Base-by-base conservation (phyloP, 768 basidiomycete genomes). In the Lactarius vividus region DNA sequence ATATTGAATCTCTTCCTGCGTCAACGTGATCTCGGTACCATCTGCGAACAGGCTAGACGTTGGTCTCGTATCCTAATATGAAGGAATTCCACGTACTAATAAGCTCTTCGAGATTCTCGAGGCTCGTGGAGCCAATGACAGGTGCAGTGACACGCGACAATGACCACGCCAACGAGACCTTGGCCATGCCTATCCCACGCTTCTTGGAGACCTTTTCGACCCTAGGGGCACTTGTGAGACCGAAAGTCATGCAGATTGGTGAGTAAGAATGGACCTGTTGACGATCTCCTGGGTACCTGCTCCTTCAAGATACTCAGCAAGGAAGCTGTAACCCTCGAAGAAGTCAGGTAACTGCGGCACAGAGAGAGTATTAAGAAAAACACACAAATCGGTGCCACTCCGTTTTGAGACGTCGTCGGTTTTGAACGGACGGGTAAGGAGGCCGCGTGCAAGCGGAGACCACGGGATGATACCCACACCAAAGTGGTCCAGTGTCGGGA, bases 151-250 rank as follows among this genome's bases (percentile, higher is more conserved):
- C 61, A 23, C 61, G 59, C 31, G 61, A 58, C 49, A 59, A 37
- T 5, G 61, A 62, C 69, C 69, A 82, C 15, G 82, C 78, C 44
- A 80, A 66, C 4, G 82, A 74, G 59, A 83, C 71, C 58, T 81
- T 78, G 0, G 79, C 78, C 80, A 82, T 83, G 57, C 72, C 78
- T 23, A 75, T 68, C 4, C 75, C 75, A 54, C 74, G 77, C 65
- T 71, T 78, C 44, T 71, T 69, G 13, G 81, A 77, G 7, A 81
- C 64, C 66, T 79, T 77, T 68, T 80, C 75, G 52, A 82, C 78
- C 16, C 80, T 79, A 31, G 49, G 23, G 37, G 44, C 16, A 5
- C 1, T 16, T 28, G 26, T 56, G 20, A 44, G 10, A 16, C 16
- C 20, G 35, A n/a, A 6, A 18, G 31, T 26, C 56, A 23, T 7